Evolutionary conservation across 2,329 filamentous ascomycete genomes (phyloP), one percentile per base, ranked within the genome.

Genomic region (Colletotrichum spaethianum): DNA sequence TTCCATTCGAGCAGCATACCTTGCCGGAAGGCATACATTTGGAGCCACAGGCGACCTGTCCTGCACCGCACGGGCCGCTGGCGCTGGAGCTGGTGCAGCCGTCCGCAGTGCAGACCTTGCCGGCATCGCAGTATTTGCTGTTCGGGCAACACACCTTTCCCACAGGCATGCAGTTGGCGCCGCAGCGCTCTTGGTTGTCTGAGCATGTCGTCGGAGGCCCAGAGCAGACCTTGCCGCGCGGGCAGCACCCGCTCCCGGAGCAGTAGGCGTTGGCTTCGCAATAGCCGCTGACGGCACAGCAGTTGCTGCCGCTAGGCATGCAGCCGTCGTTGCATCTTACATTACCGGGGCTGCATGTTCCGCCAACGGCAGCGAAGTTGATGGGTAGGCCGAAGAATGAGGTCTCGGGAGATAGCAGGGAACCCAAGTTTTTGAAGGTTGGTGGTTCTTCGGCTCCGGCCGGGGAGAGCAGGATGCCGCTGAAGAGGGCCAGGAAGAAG

Each of bases 31-130:
- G 81, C 55, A 82, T 79, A 67, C 80, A 82, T n/a, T 66, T 78
- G 55, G 59, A 42, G 36, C 75, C 75, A 62, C 80, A 82, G 16
- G 72, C 60, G 9, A 71, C 75, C 50, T 78, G 74, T 53, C 76
- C 79, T 0, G 72, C n/a, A 8, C 59, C 59, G 20, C 79, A 80
- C 20, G 4, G 23, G 75, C 77, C 1, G 73, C 67, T 12, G 77
- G n/a, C n/a, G n/a, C 74, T 11, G 65, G 20, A 63, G n/a, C 74
- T 70, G 55, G 81, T 82, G 74, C 81, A 82, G 26, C 80, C 80
- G 6, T 74, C 72, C 4, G 53, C 8, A 36, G 74, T 70, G 63
- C 81, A 82, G 64, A 76, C 76, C n/a, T 77, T 73, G 8, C 79
- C 80, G 20, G 63, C 31, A 12, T 78, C 75, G 73, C 81, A 82